A percentile compares a stretch with the other conserved stretches of the same genome.
Conservation (phyloP, 495 filamentous ascomycete species). For the Tuber indicum region DNA sequence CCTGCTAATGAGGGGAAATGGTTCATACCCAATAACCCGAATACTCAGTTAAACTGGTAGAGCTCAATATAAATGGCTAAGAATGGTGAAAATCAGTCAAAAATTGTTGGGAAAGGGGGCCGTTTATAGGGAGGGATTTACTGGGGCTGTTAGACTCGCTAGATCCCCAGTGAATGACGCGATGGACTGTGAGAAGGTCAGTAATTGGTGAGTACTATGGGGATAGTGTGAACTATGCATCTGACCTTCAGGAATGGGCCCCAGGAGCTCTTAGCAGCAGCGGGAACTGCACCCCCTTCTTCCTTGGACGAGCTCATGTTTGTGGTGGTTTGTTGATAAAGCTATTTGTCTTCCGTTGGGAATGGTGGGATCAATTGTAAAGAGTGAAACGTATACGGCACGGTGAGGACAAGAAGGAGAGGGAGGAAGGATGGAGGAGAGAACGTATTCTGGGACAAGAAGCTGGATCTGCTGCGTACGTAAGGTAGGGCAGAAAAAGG, state of each 20-base stretch:
- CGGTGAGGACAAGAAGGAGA: neutral
- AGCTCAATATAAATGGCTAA: constrained; percentile 80
- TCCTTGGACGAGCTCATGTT: constrained; percentile 35
- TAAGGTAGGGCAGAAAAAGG: neutral
- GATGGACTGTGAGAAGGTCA: constrained; percentile 58
- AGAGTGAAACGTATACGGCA: neutral
- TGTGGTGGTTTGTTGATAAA: neutral
- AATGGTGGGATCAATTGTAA: neutral
- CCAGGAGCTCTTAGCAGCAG: constrained; percentile 43
- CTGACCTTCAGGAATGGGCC: constrained; percentile 43
- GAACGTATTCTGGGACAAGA: neutral
- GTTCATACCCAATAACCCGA: constrained; percentile 72
- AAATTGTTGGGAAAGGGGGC: constrained; percentile 8
- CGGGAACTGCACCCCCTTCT: constrained; percentile 36
- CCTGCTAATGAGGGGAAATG: constrained; percentile 16
- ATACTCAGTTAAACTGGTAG: constrained; percentile 87
- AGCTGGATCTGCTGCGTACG: neutral
- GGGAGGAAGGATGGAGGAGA: neutral
- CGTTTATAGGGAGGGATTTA: constrained; percentile 14
- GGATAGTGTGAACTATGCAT: constrained; percentile 5
- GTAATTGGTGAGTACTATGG: neutral
- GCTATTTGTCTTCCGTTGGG: neutral
- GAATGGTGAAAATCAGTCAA: neutral
- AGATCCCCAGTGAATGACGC: constrained; percentile 96
- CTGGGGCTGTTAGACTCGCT: constrained; percentile 81